Evolutionary conservation across 2,329 filamentous ascomycete species (phyloP).

Genomic region (Colletotrichum destructivum): DNA sequence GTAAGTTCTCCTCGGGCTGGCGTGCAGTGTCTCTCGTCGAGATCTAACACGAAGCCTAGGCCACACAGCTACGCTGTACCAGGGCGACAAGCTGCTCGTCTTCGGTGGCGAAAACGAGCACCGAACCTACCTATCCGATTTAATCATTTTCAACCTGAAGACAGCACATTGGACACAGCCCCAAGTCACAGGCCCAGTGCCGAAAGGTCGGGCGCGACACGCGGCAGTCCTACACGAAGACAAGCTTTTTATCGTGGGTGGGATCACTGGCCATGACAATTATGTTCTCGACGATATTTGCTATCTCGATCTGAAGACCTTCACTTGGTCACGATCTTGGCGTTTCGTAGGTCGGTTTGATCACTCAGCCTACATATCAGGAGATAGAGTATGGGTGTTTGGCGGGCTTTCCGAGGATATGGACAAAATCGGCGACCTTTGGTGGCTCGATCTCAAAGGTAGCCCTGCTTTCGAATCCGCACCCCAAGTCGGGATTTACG

Average conservation of each 20-base stretch:
- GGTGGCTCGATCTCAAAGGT: conserved; percentile 96
- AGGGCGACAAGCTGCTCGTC: conserved; percentile 94
- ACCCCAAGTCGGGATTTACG: conserved; percentile 69
- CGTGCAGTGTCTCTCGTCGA: conserved; percentile 17
- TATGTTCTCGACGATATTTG: conserved; percentile 96
- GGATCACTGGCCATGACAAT: conserved; percentile 94
- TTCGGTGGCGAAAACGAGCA: conserved; percentile 99
- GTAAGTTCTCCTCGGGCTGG: conserved; percentile 62
- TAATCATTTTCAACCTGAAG: conserved; percentile 95
- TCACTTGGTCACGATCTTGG: conserved; percentile 97
- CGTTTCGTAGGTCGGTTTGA: conserved; percentile 96
- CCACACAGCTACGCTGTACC: conserved; percentile 94
- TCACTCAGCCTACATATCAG: conserved; percentile 93
- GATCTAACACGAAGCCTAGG: conserved; percentile 64
- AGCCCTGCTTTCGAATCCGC: conserved; percentile 86
- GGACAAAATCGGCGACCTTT: conserved; percentile 96
- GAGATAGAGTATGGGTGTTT: conserved; percentile 95
- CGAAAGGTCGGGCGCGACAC: conserved; percentile 92
- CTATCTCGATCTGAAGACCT: conserved; percentile 96
- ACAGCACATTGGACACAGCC: conserved; percentile 97
- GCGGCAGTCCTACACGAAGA: conserved; percentile 96
- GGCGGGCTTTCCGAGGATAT: conserved; percentile 95
- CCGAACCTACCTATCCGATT: conserved; percentile 92
- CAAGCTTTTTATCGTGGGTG: conserved; percentile 95
- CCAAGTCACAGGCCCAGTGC: conserved; percentile 85